A percentile compares a stretch with the other conserved stretches of the same genome.
Evolutionary conservation across 805 yeast species (phyloP).

Genomic region (Zygosaccharomyces bisporus): DNA sequence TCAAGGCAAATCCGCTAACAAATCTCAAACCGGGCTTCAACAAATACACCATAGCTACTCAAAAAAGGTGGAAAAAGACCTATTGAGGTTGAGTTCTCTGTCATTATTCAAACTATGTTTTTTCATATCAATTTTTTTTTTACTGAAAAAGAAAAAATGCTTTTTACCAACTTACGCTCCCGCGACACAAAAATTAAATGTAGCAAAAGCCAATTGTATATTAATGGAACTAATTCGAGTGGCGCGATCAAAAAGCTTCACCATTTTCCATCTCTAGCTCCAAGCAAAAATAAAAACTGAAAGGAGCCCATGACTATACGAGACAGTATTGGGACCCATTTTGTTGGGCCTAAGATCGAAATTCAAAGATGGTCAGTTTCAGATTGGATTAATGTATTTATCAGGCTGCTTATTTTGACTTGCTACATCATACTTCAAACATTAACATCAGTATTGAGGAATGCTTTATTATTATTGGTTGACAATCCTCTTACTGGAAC

Average conservation of each 20-base stretch:
- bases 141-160: slow-evolving; percentile 4
- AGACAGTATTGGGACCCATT: slow-evolving; percentile 23
- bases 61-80: not conserved
- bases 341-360: slow-evolving; percentile 21
- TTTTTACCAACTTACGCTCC: not conserved
- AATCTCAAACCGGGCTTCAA: slow-evolving; percentile 1
- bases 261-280: too few relatives aligned
- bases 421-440: slow-evolving; percentile 13
- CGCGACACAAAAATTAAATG: slow-evolving; percentile 7
- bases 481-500: slow-evolving; percentile 6
- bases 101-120: not conserved
- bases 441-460: slow-evolving; percentile 2
- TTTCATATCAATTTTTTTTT: not conserved
- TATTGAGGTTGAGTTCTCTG: not conserved
- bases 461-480: slow-evolving; percentile 7
- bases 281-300: too few relatives aligned
- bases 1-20: not conserved
- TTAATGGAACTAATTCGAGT: too few relatives aligned
- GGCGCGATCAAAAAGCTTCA: too few relatives aligned
- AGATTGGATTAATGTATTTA: slow-evolving; percentile 16
- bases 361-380: slow-evolving; percentile 12
- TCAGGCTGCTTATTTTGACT: slow-evolving; percentile 9
- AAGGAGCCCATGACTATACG: slow-evolving; percentile 15
- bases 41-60: not conserved
- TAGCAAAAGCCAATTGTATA: not conserved